These are phyloP conservation scores for Fusarium incarnatum DNA, from an alignment of 2,329 filamentous ascomycete genomes.

Conservation along the genomic window DNA sequence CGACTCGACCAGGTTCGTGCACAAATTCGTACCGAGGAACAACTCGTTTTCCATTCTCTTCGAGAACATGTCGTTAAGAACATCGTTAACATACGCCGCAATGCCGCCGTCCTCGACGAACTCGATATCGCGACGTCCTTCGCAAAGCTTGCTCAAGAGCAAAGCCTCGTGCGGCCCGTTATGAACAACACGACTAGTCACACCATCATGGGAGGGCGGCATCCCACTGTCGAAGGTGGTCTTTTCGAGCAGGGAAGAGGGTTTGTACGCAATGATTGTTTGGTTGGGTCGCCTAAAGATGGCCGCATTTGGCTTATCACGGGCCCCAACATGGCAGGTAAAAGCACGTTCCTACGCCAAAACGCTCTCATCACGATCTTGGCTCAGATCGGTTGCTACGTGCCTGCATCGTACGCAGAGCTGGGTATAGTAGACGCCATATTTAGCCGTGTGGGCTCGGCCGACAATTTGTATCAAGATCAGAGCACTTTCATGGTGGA, in stretches of 20 bases:
- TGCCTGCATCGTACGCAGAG: conserved; percentile 87
- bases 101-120: conserved; percentile 92
- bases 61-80: conserved; percentile 82
- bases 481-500: conserved; percentile 99
- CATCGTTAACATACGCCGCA: conserved; percentile 86
- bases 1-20: conserved; percentile 81
- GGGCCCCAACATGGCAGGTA: conserved; percentile 98
- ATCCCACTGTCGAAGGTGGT: conserved; percentile 91
- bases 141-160: conserved; percentile 80
- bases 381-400: conserved; percentile 91
- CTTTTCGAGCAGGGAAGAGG: conserved; percentile 81
- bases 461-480: conserved; percentile 93
- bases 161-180: conserved; percentile 77
- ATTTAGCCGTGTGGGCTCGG: conserved; percentile 92
- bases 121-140: conserved; percentile 91
- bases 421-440: conserved; percentile 95
- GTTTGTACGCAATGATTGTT: conserved; percentile 89
- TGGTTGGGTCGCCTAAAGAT: conserved; percentile 76
- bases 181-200: conserved; percentile 75
- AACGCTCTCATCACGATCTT: conserved; percentile 95
- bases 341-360: conserved; percentile 94
- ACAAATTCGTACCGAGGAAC: conserved; percentile 86
- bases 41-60: conserved; percentile 79
- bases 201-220: conserved; percentile 85
- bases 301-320: conserved; percentile 75